phyloP scores from a whole-genome alignment of 257 asterid species.

The Scutellaria galericulata region DNA sequence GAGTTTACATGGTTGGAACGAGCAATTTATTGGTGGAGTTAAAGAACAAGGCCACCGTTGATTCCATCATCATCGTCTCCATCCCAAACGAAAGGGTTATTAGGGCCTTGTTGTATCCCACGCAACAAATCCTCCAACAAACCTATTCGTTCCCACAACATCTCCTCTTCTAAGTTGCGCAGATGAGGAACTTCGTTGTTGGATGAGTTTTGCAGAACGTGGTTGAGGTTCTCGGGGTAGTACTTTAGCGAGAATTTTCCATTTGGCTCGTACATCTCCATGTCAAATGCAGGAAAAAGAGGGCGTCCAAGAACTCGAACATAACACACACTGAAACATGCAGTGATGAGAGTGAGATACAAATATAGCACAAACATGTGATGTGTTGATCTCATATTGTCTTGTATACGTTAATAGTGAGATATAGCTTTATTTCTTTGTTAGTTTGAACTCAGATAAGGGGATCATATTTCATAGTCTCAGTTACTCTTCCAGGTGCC shows the following conservation, averaged over 20 bases:
- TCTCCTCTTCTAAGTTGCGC: conserved; percentile 44
- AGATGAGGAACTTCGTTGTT: conserved; percentile 35
- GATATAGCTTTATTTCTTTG: background rate
- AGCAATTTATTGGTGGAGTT: background rate
- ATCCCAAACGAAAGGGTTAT: conserved; percentile 35
- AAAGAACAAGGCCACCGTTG: conserved; percentile 28
- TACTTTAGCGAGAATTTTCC: conserved; percentile 55
- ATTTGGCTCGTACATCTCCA: conserved; percentile 44
- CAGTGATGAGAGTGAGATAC: background rate
- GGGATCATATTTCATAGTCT: background rate
- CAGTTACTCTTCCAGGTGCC: background rate
- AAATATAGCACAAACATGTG: background rate
- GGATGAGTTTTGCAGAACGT: conserved; percentile 40
- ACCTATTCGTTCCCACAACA: conserved; percentile 44
- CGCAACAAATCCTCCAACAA: conserved; percentile 50
- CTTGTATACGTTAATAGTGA: background rate
- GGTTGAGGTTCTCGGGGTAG: conserved; percentile 40
- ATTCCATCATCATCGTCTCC: conserved; percentile 38
- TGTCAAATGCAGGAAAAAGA: conserved; percentile 61
- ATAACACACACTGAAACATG: conserved; percentile 60
- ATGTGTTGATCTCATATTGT: background rate
- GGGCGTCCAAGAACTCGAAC: conserved; percentile 69
- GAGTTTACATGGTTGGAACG: background rate
- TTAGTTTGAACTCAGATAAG: background rate
- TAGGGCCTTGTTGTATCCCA: conserved; percentile 38